Evolutionary conservation across 2,329 filamentous ascomycete genomes (phyloP).

Genomic region (Xylariaceae sp.): DNA sequence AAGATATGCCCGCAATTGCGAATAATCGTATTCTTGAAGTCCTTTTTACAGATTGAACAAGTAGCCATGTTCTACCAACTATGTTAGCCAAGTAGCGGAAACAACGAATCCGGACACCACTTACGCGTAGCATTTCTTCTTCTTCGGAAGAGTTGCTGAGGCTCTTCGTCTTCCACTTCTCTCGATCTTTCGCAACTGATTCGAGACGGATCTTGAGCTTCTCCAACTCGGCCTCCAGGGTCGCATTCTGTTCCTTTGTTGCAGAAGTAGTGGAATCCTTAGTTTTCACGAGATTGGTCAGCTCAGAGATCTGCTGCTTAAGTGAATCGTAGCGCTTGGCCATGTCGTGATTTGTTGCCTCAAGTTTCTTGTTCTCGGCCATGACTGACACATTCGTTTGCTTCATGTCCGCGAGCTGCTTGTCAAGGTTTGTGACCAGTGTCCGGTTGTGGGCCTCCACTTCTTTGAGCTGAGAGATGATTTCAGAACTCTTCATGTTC

Average conservation of each 20-base stretch:
- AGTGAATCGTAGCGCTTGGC: slow-evolving; percentile 66
- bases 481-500: slow-evolving; percentile 86
- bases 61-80: slow-evolving; percentile 63
- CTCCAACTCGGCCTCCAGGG: slow-evolving; percentile 71
- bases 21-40: slow-evolving; percentile 90
- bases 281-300: slow-evolving; percentile 67
- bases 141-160: slow-evolving; percentile 76
- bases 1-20: slow-evolving; percentile 95
- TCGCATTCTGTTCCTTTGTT: slow-evolving; percentile 54
- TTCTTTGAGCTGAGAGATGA: slow-evolving; percentile 90
- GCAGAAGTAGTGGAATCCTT: slow-evolving; percentile 62
- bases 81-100: slow-evolving; percentile 33
- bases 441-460: slow-evolving; percentile 73
- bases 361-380: slow-evolving; percentile 69
- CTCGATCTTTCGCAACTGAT: slow-evolving; percentile 74
- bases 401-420: slow-evolving; percentile 79
- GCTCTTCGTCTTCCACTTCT: slow-evolving; percentile 80
- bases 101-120: slow-evolving; percentile 35
- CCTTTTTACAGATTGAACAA: slow-evolving; percentile 87
- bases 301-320: slow-evolving; percentile 69
- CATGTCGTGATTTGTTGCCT: slow-evolving; percentile 67
- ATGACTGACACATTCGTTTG: slow-evolving; percentile 69
- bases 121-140: slow-evolving; percentile 80
- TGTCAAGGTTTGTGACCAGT: slow-evolving; percentile 79
- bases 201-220: slow-evolving; percentile 73